Evolutionary conservation across 371 early-diverging fungal species (phyloP).

Genomic region (Mucor irregularis): DNA sequence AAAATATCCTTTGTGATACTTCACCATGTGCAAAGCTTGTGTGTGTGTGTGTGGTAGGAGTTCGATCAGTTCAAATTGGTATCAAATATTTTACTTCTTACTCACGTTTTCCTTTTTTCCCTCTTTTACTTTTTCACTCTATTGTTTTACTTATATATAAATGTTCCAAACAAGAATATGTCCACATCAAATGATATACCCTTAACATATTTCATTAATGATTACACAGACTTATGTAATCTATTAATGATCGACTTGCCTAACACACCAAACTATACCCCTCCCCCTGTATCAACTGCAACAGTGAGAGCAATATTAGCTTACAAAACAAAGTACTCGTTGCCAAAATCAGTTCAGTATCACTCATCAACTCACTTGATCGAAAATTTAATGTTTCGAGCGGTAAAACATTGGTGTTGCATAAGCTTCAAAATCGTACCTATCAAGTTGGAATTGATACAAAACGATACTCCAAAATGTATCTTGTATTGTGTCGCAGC

Average conservation of each 20-base stretch:
- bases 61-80: not conserved
- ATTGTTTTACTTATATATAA: not conserved
- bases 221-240: constrained; percentile 8
- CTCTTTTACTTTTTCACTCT: not conserved
- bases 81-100: not conserved
- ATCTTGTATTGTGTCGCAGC: constrained; percentile 27
- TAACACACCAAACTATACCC: not conserved
- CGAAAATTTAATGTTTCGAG: constrained; percentile 21
- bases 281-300: not conserved
- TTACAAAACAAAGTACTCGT: not conserved
- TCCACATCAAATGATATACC: not conserved
- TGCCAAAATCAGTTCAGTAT: constrained; percentile 15
- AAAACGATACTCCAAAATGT: constrained; percentile 12
- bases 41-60: not conserved
- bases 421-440: constrained; percentile 28
- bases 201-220: not conserved
- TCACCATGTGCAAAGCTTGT: not conserved
- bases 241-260: not conserved
- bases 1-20: too few relatives aligned
- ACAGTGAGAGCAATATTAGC: constrained; percentile 1
- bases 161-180: not conserved
- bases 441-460: constrained; percentile 12
- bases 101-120: not conserved
- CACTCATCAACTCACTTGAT: constrained; percentile 9
- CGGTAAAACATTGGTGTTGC: constrained; percentile 28